Evolutionary conservation across 2,329 filamentous ascomycete species (phyloP), one percentile per base, ranked within the genome.

Genomic region (Claviceps quebecensis): DNA sequence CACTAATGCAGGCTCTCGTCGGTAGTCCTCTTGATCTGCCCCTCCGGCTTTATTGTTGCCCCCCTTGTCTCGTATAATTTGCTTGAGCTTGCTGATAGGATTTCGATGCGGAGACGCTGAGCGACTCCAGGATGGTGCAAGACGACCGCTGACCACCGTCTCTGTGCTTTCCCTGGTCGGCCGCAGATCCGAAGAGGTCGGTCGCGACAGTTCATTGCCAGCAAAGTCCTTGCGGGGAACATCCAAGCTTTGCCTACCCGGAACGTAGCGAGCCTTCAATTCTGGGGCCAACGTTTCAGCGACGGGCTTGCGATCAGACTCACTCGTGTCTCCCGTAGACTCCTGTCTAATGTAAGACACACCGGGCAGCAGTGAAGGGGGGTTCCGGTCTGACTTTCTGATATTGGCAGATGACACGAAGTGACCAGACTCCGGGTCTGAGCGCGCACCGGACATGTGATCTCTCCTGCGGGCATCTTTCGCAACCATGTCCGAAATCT

Each of bases 111-210:
- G 84, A 6, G 85, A 87, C 2, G 72, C 70, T 1, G 77, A 73
- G 23, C 84, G 76, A 59, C 82, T 87, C 7, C 72, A 72, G 3
- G 74, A 70, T 1, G 81, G 77, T 3, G 84, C 86, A 8, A 84
- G 63, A 52, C 85, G 81, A 56, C 78, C 73, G 22, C 76, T 76
- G 54, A 83, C 77, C 13, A 74, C 75, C 4, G 80, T 78, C 49
- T 83, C 74, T 1, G 68, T 66, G 58, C 69, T 58, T 59, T 78
- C 65, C 54, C 73, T 62, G 64, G 72, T 56, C 4, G 69, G 61
- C 38, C 69, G 73, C n/a, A 73, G 60, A 23, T 74, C 73, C 4
- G 79, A 78, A 0, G 78, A 81, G 34, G 73, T 65, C 9, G 74
- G 72, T 14, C 67, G 63, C 16, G 74, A 74, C 1, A 67, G 69